Conservation (phyloP, 2,329 filamentous ascomycete genomes). For the Immersiporthe knoxdaviesiana region DNA sequence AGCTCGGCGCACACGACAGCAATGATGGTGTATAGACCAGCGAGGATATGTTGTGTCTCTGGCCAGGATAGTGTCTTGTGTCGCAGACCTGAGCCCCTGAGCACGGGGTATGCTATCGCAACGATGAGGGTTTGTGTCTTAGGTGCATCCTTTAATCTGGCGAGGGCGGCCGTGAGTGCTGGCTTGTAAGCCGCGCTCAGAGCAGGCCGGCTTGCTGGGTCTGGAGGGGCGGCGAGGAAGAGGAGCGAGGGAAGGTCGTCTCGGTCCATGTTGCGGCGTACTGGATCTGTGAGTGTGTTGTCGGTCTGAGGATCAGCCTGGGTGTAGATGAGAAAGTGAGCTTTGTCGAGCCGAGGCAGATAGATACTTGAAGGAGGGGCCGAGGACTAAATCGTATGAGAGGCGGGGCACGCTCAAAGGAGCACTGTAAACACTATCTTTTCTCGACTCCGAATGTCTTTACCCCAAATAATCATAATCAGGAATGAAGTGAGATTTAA, state of each 20-base stretch:
- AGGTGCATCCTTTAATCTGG: conserved; percentile 47
- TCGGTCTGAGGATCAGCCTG: neutral
- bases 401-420: neutral
- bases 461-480: neutral
- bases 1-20: conserved; percentile 70
- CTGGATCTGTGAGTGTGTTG: conserved; percentile 1
- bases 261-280: conserved; percentile 31
- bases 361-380: neutral
- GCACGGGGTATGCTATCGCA: conserved; percentile 66
- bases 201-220: conserved; percentile 52
- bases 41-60: conserved; percentile 73
- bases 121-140: conserved; percentile 48
- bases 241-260: conserved; percentile 55
- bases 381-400: neutral
- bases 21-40: conserved; percentile 77
- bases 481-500: neutral
- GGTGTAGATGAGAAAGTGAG: neutral
- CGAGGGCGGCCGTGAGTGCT: conserved; percentile 59
- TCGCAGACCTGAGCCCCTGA: conserved; percentile 54
- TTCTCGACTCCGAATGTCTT: neutral
- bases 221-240: conserved; percentile 66
- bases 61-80: conserved; percentile 65
- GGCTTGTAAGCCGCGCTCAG: conserved; percentile 64
- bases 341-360: neutral
- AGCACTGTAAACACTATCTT: neutral